Conservation (phyloP, 257 asterid genomes). For the Sherardia arvensis region DNA sequence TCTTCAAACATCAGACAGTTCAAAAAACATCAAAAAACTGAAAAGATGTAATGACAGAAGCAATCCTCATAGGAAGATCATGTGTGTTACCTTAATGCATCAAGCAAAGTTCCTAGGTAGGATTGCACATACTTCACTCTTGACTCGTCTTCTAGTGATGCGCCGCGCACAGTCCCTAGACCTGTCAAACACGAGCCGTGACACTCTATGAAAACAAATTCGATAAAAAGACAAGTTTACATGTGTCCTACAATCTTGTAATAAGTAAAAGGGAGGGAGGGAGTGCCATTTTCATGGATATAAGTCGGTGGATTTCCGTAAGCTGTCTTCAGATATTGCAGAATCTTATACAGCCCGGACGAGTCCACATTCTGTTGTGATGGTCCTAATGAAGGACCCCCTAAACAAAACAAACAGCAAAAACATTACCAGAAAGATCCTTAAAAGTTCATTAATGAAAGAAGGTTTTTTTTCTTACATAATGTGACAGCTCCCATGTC, state of each 20-base stretch:
- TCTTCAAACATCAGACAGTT: slow-evolving; percentile 17
- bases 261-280: neutral
- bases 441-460: neutral
- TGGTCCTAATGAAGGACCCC: neutral
- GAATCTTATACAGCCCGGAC: slow-evolving; percentile 26
- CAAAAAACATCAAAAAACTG: neutral
- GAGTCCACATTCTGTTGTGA: slow-evolving; percentile 11
- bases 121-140: slow-evolving; percentile 20
- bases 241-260: neutral
- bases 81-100: slow-evolving; percentile 19
- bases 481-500: slow-evolving; percentile 1
- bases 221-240: no score
- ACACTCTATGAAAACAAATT: no score
- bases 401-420: neutral
- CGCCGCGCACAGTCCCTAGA: neutral
- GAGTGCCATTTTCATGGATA: slow-evolving; percentile 33
- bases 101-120: slow-evolving; percentile 17
- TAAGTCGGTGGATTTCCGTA: slow-evolving; percentile 47
- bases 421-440: neutral
- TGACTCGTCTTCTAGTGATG: slow-evolving; percentile 9
- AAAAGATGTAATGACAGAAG: neutral
- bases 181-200: slow-evolving; percentile 9
- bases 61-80: neutral
- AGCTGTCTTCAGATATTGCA: slow-evolving; percentile 34
- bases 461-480: neutral